Evolutionary conservation across 139 green algal species (phyloP), one percentile per base, ranked within the genome.

Genomic region (Chlamydomonas asymmetrica): DNA sequence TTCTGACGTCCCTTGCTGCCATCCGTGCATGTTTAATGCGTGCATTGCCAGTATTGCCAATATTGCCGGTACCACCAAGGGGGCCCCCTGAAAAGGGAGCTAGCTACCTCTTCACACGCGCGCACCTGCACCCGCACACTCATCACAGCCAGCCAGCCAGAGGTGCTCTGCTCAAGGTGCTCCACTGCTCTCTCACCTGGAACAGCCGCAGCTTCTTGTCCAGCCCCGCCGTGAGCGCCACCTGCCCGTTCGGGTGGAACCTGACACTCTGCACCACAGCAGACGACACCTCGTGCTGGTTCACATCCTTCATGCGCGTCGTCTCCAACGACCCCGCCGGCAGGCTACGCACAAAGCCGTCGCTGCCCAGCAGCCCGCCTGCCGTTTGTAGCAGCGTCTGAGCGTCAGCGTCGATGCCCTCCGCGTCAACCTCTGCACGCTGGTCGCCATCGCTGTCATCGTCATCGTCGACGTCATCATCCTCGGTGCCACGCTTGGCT

Each of bases 191-290:
- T 40, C 89, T 37, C 32, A 93, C 82, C 70, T 90, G 80, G 71
- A 98, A 98, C 45, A 98, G 84, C 29, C 91, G 86, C 45, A 98
- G 71, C 27, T 75, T 84, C 76, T 93, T 93, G 87, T 98, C 95
- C 50, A 98, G 75, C 13, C 91, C 86, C 0, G 92, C 95, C 5
- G 92, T 96, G 60, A 98, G 67, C 50, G 45, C 23, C 29, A 66
- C 67, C 59, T 78, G 62, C 1, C 85, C 90, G 43, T 81, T 82
- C 4, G 88, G 89, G 80, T 98, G 95, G 71, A 94, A 98, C 54
- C 91, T 78, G 5, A 98, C 81, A 18, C 60, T 73, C 49, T 80
- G 85, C 71, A 97, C 88, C 38, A 94, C 89, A 1, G 84, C 80
- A 31, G 89, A 78, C 67, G 64, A 80, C 6, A 84, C 86, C 25